Percentiles rank a stretch among this genome's conserved stretches.
Evolutionary conservation across 805 yeast species (phyloP).

Genomic region (Candida manassasensis): DNA sequence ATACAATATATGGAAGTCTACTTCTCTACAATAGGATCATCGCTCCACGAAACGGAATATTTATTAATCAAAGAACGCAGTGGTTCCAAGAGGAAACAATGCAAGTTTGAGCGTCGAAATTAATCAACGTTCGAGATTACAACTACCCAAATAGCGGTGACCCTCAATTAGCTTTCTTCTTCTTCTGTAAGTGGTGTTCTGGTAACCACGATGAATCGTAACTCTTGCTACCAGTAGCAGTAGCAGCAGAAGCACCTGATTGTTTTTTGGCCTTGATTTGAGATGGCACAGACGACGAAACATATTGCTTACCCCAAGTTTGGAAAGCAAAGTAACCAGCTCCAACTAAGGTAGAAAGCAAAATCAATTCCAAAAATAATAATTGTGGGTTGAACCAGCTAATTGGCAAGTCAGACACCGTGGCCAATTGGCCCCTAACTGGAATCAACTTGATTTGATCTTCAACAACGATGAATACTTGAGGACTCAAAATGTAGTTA

Average conservation of each 20-base stretch:
- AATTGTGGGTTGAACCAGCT: constrained; percentile 72
- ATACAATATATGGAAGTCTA: no score
- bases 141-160: no score
- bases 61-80: no score
- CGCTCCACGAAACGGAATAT: no score
- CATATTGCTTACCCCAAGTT: constrained; percentile 43
- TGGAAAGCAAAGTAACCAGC: constrained; percentile 45
- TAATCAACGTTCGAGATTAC: no score
- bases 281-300: constrained; percentile 34
- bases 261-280: constrained; percentile 15
- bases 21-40: no score
- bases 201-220: constrained; percentile 57
- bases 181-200: constrained; percentile 43
- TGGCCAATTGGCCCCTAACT: constrained; percentile 52
- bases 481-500: constrained; percentile 57
- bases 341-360: constrained; percentile 45
- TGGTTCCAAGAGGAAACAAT: no score
- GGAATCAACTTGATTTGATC: constrained; percentile 51
- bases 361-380: constrained; percentile 53
- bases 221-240: constrained; percentile 24
- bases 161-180: constrained; percentile 22
- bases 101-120: no score
- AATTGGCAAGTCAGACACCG: constrained; percentile 59
- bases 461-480: constrained; percentile 47
- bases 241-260: constrained; percentile 16